Evolutionary conservation across 1,139 yeast species (phyloP).

Genomic region (Yamadazyma oceani): DNA sequence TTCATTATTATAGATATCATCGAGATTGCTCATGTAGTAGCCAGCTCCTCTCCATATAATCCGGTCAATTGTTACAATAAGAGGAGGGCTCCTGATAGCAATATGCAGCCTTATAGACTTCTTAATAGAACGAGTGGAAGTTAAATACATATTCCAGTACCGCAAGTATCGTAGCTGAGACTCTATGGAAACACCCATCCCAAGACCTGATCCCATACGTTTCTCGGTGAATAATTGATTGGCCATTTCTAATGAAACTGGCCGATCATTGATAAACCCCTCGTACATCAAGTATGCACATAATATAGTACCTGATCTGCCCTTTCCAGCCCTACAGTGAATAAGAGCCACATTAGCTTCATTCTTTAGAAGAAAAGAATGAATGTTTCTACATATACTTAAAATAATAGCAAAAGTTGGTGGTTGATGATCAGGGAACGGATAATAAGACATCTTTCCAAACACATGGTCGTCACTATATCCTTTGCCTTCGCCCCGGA

Average conservation of each 20-base stretch:
- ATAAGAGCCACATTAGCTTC: constrained; percentile 58
- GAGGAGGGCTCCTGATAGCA: too few species aligned
- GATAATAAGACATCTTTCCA: constrained; percentile 37
- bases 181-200: constrained; percentile 67
- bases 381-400: constrained; percentile 45
- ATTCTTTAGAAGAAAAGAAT: constrained; percentile 32
- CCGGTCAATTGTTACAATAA: not conserved
- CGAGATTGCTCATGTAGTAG: too few species aligned
- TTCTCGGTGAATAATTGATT: constrained; percentile 50
- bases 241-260: constrained; percentile 42
- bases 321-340: constrained; percentile 93
- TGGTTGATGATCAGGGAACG: constrained; percentile 77
- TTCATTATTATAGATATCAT: too few species aligned
- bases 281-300: constrained; percentile 68
- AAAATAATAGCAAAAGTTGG: constrained; percentile 61
- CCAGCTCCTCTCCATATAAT: too few species aligned
- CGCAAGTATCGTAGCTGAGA: constrained; percentile 68
- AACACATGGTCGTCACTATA: constrained; percentile 45
- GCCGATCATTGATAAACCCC: constrained; percentile 18
- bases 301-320: constrained; percentile 78
- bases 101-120: not conserved
- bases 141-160: constrained; percentile 51
- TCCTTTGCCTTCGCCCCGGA: constrained; percentile 59
- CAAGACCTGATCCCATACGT: constrained; percentile 59
- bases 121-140: constrained; percentile 6